phyloP scores from a whole-genome alignment of 169 alveolate genomes.

The Plasmodium gonderi region DNA sequence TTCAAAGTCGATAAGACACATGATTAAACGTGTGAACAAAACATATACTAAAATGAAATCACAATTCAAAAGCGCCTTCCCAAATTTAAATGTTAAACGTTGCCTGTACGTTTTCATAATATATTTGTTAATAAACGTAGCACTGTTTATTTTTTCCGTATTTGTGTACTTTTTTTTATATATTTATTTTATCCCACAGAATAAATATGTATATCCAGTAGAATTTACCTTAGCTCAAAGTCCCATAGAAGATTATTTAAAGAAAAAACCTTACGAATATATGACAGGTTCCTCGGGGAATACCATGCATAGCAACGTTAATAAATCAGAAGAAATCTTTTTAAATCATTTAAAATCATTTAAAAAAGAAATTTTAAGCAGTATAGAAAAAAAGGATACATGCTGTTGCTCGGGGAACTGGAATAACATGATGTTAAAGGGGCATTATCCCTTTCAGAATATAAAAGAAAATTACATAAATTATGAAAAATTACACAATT shows the following conservation, averaged over 20 bases:
- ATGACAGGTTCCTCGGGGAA: background rate
- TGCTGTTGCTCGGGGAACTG: constrained; percentile 27
- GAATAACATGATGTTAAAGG: background rate
- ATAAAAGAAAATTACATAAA: background rate
- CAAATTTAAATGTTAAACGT: constrained; percentile 26
- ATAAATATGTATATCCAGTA: constrained; percentile 28
- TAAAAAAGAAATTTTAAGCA: constrained; percentile 19
- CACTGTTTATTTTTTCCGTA: constrained; percentile 13
- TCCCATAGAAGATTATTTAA: constrained; percentile 53
- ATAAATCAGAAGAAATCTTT: background rate
- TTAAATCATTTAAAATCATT: constrained; percentile 22
- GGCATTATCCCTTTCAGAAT: background rate
- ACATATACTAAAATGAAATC: background rate
- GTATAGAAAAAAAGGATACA: constrained; percentile 6
- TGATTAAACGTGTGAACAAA: background rate
- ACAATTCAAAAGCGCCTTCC: background rate
- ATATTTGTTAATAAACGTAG: constrained; percentile 22
- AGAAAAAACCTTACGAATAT: background rate
- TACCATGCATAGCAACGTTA: background rate
- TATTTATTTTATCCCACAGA: constrained; percentile 50
- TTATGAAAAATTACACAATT: constrained; percentile 5
- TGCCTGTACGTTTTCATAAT: constrained; percentile 5
- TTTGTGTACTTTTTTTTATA: constrained; percentile 36
- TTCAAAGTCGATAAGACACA: background rate
- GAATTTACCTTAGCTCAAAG: constrained; percentile 16